Evolutionary conservation across 192 early-diverging fungal species (phyloP).

Genomic region (Rhizophagus prolifer): DNA sequence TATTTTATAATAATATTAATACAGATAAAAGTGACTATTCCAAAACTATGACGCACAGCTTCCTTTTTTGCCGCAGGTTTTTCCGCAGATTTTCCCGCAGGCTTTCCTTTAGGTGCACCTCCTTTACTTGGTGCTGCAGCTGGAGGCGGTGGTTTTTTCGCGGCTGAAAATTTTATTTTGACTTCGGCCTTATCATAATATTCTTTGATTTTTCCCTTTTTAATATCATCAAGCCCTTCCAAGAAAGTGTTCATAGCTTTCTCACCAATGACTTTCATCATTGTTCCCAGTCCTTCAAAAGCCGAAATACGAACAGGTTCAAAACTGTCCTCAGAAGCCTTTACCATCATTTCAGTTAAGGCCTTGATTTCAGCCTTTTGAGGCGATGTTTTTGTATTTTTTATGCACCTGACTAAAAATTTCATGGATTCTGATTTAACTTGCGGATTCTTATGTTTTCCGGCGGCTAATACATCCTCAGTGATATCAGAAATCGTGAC

Average conservation of each 20-base stretch:
- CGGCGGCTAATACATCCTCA: conserved; percentile 70
- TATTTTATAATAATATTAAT: not conserved
- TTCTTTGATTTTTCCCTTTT: conserved; percentile 84
- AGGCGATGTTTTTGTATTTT: conserved; percentile 66
- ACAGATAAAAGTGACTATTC: not conserved
- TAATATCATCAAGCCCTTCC: conserved; percentile 87
- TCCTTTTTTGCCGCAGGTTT: not conserved
- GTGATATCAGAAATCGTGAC: conserved; percentile 63
- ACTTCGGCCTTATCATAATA: conserved; percentile 85
- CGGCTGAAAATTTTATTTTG: conserved; percentile 60
- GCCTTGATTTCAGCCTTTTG: conserved; percentile 79
- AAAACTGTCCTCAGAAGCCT: conserved; percentile 82
- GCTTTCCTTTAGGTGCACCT: conserved; percentile 2
- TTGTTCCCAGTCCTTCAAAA: conserved; percentile 82
- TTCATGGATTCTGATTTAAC: conserved; percentile 75
- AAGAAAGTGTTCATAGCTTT: conserved; percentile 68
- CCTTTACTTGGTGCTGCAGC: conserved; percentile 1
- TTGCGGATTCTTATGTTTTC: conserved; percentile 93
- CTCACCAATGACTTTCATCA: conserved; percentile 87
- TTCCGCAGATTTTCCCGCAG: not conserved
- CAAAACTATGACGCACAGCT: conserved; percentile 13
- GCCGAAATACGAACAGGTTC: conserved; percentile 79
- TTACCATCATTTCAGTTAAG: conserved; percentile 73
- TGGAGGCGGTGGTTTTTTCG: conserved; percentile 40
- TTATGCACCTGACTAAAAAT: conserved; percentile 74